Base-by-base conservation (phyloP, 371 early-diverging fungal genomes). In the Zychaea mexicana region DNA sequence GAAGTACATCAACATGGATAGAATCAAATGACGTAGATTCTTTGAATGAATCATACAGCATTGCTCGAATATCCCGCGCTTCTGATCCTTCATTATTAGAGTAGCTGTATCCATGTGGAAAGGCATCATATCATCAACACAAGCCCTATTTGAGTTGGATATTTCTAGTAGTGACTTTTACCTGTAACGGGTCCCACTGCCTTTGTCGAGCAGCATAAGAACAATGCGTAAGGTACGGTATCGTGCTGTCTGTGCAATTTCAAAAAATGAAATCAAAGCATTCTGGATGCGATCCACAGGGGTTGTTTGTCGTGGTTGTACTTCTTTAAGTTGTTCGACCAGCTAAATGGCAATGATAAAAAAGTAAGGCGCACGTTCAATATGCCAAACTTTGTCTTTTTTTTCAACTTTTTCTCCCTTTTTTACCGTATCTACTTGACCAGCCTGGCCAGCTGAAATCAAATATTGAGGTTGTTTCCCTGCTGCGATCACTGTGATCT, bases 401-500 rank as follows among this genome's bases (percentile, higher is more conserved):
- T n/a, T n/a, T n/a, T n/a, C n/a, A n/a, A n/a, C n/a, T n/a, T n/a
- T n/a, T n/a, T n/a, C n/a, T n/a, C n/a, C n/a, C n/a, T n/a, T n/a
- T 24, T 21, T 24, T 47, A 47, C 49, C 49, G n/a, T 47, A 8
- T 47, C 22, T 30, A 31, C 31, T 6, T 54, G 55, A 33, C 55
- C 55, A 2, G 33, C 33, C 30, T 54, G 55, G 5, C 30, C 17
- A 30, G 31, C 9, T 7, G 55, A 17, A 15, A 54, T 24, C 21
- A 54, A 31, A 30, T 58, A 42, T 27, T 17, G 22, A 6, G 58
- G 42, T 15, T 26, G 17, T 38, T 58, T 28, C 17, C 38, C 46
- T 28, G 58, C 58, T 27, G 38, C 27, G 9, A 58, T 58, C 19
- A 58, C 58, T 8, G 38, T 12, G 58, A 58, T 58, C 58, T 58